These are phyloP conservation scores for Calvatia gigantea DNA, from an alignment of 768 basidiomycete genomes.

Conservation along the genomic window DNA sequence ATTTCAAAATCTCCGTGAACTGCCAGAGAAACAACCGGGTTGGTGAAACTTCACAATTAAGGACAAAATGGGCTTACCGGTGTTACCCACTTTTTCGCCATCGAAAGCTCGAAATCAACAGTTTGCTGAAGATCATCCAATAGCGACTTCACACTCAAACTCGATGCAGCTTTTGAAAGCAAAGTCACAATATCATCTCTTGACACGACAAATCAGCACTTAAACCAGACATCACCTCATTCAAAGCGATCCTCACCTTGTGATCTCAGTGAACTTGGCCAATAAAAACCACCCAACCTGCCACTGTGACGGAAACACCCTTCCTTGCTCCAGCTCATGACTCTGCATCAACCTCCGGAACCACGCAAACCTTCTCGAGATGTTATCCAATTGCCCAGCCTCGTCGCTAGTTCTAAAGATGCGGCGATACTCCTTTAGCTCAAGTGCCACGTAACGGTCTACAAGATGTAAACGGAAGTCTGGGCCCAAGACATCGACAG, in stretches of 20 bases:
- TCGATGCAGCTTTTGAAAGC: constrained; percentile 72
- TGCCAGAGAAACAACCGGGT: constrained; percentile 22
- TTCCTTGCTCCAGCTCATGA: constrained; percentile 84
- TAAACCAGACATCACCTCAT: background rate
- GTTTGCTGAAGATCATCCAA: constrained; percentile 86
- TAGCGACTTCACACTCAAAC: constrained; percentile 71
- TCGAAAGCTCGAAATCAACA: constrained; percentile 80
- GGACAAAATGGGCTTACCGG: constrained; percentile 41
- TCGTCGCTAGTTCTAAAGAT: constrained; percentile 94
- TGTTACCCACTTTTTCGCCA: constrained; percentile 80
- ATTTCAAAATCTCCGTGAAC: constrained; percentile 64
- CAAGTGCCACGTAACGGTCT: constrained; percentile 84
- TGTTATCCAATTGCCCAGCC: constrained; percentile 94
- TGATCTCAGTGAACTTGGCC: constrained; percentile 87
- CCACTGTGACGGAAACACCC: constrained; percentile 86
- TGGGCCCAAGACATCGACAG: constrained; percentile 82
- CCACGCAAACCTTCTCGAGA: constrained; percentile 92
- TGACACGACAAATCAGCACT: background rate
- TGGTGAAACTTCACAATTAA: background rate
- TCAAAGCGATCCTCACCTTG: constrained; percentile 52
- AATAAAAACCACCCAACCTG: constrained; percentile 78
- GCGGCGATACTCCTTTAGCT: constrained; percentile 92
- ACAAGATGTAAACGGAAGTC: constrained; percentile 82
- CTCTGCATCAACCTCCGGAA: constrained; percentile 81
- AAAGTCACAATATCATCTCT: constrained; percentile 85